Base-by-base conservation (phyloP, 371 early-diverging fungal species). In the Apophysomyces elegans region DNA sequence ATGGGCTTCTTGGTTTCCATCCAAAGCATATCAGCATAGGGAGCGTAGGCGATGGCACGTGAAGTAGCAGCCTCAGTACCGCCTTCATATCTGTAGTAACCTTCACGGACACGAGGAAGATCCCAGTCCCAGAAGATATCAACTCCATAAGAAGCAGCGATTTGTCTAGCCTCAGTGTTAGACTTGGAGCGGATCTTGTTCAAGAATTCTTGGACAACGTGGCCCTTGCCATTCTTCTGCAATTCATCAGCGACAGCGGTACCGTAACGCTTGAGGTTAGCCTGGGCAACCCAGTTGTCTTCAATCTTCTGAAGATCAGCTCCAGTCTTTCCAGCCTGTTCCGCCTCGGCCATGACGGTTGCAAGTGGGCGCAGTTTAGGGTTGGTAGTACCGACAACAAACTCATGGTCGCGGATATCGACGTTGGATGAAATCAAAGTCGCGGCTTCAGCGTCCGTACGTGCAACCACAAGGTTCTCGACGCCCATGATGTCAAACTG, bases 401-500 rank as follows among this genome's bases (percentile, higher is more conserved):
- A 99, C 60, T 93, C 91, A 79, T 99, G 99, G 77, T 99, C 99
- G 67, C 99, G 95, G 32, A 85, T 83, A 76, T 98, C 99, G 69
- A 99, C 96, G 88, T 95, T 97, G 86, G 90, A 92, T 68, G 95
- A 93, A 80, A 99, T 88, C 64, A 99, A 84, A 38, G 96, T 96
- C 45, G 99, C 98, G 13, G 99, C 99, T 79, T 99, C 99, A 62
- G 99, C 95, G 73, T 99, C 99, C 21, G 99, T 95, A 72, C 99
- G 94, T 32, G 96, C 91, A 58, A 99, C 95, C 43, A 99, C 84
- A 54, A 98, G 64, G 73, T 92, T 97, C 74, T 98, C 97, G 59
- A 94, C 94, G 44, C 96, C 97, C 97, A 99, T 97, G 73, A 99
- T 96, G 80, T 99, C 99, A 73, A 92, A 96, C 86, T 98, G 98